Evolutionary conservation across 805 yeast species (phyloP).

Genomic region (Barnettozyma sp.): DNA sequence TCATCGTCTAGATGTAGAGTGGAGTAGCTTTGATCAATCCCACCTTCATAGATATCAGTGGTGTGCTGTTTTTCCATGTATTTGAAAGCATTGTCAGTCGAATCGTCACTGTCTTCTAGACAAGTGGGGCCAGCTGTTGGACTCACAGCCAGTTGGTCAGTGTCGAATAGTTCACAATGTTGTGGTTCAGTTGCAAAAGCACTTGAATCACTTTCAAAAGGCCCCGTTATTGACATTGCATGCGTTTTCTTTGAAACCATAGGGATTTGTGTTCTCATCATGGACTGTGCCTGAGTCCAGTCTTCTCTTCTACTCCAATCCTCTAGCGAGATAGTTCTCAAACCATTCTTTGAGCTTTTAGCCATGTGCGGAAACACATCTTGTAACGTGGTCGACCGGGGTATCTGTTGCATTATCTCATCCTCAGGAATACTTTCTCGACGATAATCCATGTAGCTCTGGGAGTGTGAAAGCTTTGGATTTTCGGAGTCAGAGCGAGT

Average conservation of each 20-base stretch:
- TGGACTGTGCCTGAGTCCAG: constrained; percentile 7
- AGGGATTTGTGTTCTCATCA: background rate
- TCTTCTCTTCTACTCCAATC: constrained; percentile 18
- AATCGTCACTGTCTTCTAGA: constrained; percentile 8
- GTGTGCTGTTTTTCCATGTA: constrained; percentile 14
- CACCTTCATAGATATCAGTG: constrained; percentile 11
- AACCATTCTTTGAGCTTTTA: constrained; percentile 5
- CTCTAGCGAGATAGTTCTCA: constrained; percentile 19
- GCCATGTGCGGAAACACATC: constrained; percentile 12
- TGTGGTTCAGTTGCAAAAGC: no score
- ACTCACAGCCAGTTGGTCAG: no score
- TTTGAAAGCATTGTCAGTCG: constrained; percentile 23
- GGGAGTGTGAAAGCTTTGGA: background rate
- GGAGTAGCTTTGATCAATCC: constrained; percentile 18
- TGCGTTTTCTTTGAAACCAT: background rate
- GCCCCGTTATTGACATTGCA: no score
- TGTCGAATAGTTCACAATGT: no score
- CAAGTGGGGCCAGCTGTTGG: no score
- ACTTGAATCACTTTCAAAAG: no score
- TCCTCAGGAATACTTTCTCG: constrained; percentile 12
- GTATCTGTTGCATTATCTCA: constrained; percentile 18
- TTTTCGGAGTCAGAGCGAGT: background rate
- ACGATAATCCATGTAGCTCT: constrained; percentile 4
- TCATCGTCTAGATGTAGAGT: constrained; percentile 16
- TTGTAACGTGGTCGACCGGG: constrained; percentile 16